Base-by-base conservation (phyloP, 2,329 filamentous ascomycete genomes). In the Fusarium coicis region DNA sequence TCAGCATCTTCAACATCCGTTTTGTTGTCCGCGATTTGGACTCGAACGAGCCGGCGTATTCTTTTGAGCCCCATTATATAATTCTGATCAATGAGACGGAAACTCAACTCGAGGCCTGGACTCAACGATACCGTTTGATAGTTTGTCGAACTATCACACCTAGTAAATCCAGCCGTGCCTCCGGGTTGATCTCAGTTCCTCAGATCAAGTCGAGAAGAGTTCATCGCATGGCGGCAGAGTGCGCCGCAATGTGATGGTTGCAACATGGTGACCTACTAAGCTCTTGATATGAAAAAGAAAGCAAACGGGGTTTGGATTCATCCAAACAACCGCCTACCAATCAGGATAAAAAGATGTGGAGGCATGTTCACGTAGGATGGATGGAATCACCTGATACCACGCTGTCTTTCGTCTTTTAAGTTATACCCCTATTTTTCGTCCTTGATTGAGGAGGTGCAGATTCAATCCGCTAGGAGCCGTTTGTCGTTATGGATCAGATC, bases 231-330 rank as follows among this genome's bases (percentile, higher is more conserved):
- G 30, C 46, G 34, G 57, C 21, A 55, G 56, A 55, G 42, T 57
- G 42, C 40, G 32, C 44, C 23, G 39, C 52, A 40, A 30, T 39
- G 23, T 30, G 53, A 34, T 21, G 39, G 39, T 26, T 47, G n/a
- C 54, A 57, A 19, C 50, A 26, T 69, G 37, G 23, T 52, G 36
- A 34, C 18, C 19, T 60, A 36, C 52, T 32, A 26, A 44, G 46
- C 42, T 47, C 30, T 28, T 57, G 21, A 11, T 57, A n/a, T 30
- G 12, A 26, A 49, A 32, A 18, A 11, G 16, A 36, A 18, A 23
- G 47, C 7, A 26, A 15, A 44, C 69, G 74, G 61, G 55, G 56
- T 76, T 77, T 65, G 72, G 61, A 44, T 54, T 53, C 55, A 42
- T 63, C 46, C 28, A n/a, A 28, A 40, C 15, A 30, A 37, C 67